These are phyloP conservation scores for Kondoa malvinella DNA, from an alignment of 768 basidiomycete genomes.

Conservation along the genomic window DNA sequence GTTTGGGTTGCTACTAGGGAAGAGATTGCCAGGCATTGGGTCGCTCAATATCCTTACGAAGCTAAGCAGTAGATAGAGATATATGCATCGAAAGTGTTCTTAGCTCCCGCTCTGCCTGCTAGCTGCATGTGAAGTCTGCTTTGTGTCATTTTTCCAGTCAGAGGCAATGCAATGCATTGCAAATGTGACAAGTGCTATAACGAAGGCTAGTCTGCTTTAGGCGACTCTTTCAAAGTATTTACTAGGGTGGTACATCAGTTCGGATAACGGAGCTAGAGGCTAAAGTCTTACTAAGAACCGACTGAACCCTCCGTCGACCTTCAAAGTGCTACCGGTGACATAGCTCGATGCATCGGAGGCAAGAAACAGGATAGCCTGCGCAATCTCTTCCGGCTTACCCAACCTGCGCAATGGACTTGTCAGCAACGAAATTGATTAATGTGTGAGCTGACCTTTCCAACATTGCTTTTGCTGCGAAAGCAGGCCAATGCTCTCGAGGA, in stretches of 20 bases:
- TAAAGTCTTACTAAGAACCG: background rate
- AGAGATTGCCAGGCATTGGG: constrained; percentile 16
- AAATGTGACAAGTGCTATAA: too few relatives aligned
- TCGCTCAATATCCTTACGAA: background rate
- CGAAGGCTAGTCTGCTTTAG: too few relatives aligned
- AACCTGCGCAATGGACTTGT: background rate
- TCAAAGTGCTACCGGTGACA: constrained; percentile 11
- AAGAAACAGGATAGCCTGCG: background rate
- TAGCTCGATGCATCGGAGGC: constrained; percentile 8
- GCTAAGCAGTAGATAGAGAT: background rate
- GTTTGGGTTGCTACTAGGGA: constrained; percentile 24
- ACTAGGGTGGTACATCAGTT: too few relatives aligned
- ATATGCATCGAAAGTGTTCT: too few relatives aligned
- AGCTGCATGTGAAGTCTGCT: too few relatives aligned
- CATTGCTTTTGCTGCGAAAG: background rate
- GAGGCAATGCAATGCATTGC: too few relatives aligned
- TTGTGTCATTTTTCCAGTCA: too few relatives aligned
- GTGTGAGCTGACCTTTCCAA: background rate
- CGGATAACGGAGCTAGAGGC: too few relatives aligned
- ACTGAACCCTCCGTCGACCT: constrained; percentile 17
- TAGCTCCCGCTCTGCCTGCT: too few relatives aligned
- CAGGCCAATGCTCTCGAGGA: background rate
- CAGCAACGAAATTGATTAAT: background rate
- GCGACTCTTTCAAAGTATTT: too few relatives aligned
- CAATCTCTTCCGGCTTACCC: constrained; percentile 9